Base-by-base conservation (phyloP, 257 asterid genomes). In the Coffea canephora region DNA sequence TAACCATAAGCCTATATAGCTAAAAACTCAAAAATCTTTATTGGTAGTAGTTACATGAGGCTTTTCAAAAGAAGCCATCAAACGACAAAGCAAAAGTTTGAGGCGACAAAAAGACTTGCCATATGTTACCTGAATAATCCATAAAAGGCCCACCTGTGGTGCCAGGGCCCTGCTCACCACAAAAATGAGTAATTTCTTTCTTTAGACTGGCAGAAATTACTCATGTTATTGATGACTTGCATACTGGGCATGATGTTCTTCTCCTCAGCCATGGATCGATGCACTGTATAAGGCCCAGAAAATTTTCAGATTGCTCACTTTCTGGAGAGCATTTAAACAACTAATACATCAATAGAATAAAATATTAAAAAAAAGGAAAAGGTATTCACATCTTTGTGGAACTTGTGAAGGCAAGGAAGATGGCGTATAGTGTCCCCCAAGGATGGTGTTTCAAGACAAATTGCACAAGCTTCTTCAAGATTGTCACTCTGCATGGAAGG, bases 221-320 rank as follows among this genome's bases (percentile, higher is more conserved):
- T 88, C 90, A 93, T 8, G 96, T 85, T 74, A 95, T 77, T 64
- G 97, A 90, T 41, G 90, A 90, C 87, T 95, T 95, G 97, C 99
- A 95, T 74, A 93, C 84, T 3, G 99, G 99, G 76, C 99, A 95
- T 36, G 91, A 88, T 43, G 91, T 86, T 85, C 77, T 90, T 86
- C 98, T 91, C 87, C 87, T 90, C 86, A 95, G 91, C 99, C 99
- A 95, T 39, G 94, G 94, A 88, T 95, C 98, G 18, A 95, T 95
- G 82, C 99, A 95, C 99, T 95, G 96, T 64, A 76, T 48, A 27
- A 74, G 57, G 57, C 62, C 75, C 52, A 54, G 76, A 50, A 75
- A 74, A 68, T 78, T 59, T 45, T 41, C 45, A 79, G 23, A 77
- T 64, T 45, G 62, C 48, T 73, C 65, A 41, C n/a, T 34, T 10